These are phyloP conservation scores for Quercus agrifolia DNA, from an alignment of 306 rosid species.

Conservation along the genomic window DNA sequence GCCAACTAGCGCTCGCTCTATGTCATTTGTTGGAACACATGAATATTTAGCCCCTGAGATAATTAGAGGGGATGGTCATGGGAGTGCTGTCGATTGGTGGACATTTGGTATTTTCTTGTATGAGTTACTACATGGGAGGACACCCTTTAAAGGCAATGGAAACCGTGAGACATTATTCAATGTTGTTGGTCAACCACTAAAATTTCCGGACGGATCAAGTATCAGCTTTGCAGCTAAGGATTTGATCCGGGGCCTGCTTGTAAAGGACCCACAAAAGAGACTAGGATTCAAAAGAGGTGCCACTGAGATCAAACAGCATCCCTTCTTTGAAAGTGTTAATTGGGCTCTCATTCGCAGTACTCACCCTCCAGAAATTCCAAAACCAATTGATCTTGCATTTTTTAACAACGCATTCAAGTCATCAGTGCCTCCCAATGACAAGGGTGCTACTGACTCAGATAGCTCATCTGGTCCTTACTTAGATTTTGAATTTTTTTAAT, in stretches of 20 bases:
- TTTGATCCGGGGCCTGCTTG: slow-evolving; percentile 47
- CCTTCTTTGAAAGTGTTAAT: slow-evolving; percentile 50
- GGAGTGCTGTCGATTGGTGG: slow-evolving; percentile 76
- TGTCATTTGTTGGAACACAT: slow-evolving; percentile 66
- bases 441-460: slow-evolving; percentile 36
- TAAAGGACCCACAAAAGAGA: slow-evolving; percentile 56
- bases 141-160: slow-evolving; percentile 60
- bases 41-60: slow-evolving; percentile 65
- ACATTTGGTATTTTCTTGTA: slow-evolving; percentile 59
- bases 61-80: slow-evolving; percentile 65
- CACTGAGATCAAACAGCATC: slow-evolving; percentile 57
- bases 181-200: slow-evolving; percentile 48
- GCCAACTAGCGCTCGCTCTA: slow-evolving; percentile 56
- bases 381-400: slow-evolving; percentile 39
- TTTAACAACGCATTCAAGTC: slow-evolving; percentile 26
- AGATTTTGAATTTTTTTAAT: slow-evolving; percentile 59
- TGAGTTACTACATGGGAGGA: slow-evolving; percentile 46
- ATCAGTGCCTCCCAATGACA: slow-evolving; percentile 22
- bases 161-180: slow-evolving; percentile 56
- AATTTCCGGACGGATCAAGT: slow-evolving; percentile 44
- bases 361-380: slow-evolving; percentile 56
- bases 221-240: slow-evolving; percentile 50
- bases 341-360: slow-evolving; percentile 62
- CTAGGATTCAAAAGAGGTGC: slow-evolving; percentile 56
- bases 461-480: slow-evolving; percentile 53